A percentile compares a stretch with the other conserved stretches of the same genome.
Evolutionary conservation across 495 filamentous ascomycete species (phyloP).

Genomic region (Annulohypoxylon bovei): DNA sequence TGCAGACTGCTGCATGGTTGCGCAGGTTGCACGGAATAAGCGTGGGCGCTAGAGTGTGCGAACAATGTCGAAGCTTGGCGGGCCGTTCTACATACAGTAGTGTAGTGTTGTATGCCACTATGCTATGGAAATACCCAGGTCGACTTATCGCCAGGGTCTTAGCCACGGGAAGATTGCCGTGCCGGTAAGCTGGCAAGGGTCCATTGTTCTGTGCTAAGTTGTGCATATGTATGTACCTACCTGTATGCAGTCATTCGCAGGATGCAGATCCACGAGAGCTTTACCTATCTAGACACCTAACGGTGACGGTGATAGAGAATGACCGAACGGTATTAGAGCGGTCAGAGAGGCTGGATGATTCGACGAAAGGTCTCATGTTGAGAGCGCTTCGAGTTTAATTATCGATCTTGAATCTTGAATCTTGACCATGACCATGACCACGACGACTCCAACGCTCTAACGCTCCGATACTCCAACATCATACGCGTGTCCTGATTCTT

Average conservation of each 20-base stretch:
- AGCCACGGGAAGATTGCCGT: slow-evolving; percentile 41
- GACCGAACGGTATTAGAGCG: slow-evolving; percentile 17
- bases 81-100: neutral
- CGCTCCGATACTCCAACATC: slow-evolving; percentile 1
- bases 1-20: slow-evolving; percentile 16
- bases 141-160: neutral
- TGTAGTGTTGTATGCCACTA: too few species aligned
- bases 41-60: slow-evolving; percentile 39
- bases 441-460: too few species aligned
- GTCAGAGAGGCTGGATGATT: slow-evolving; percentile 11
- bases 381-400: slow-evolving; percentile 2
- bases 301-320: slow-evolving; percentile 3
- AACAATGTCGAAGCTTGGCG: slow-evolving; percentile 30
- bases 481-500: neutral
- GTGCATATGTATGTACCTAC: slow-evolving; percentile 28
- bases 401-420: neutral
- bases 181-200: slow-evolving; percentile 38
- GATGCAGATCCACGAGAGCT: slow-evolving; percentile 32
- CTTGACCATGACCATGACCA: too few species aligned
- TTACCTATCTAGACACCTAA: slow-evolving; percentile 7
- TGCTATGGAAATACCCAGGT: neutral
- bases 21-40: slow-evolving; percentile 39
- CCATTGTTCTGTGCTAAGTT: slow-evolving; percentile 42
- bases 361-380: neutral
- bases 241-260: slow-evolving; percentile 21